These are phyloP conservation scores for Rubroboletus satanas DNA, from an alignment of 768 basidiomycete species.

Conservation along the genomic window DNA sequence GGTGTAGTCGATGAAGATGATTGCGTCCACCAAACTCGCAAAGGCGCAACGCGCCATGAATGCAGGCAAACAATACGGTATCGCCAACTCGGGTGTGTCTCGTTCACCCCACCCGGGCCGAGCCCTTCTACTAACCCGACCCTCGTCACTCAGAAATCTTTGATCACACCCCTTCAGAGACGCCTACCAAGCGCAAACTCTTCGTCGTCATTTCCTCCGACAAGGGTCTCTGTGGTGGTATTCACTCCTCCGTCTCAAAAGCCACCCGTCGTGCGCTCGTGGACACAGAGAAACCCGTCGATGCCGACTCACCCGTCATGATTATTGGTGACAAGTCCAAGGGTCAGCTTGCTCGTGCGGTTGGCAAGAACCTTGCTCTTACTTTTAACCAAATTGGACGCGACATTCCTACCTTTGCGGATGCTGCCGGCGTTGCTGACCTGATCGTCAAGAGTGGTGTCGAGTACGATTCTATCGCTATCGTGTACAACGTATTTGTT, in stretches of 20 bases:
- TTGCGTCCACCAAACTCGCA: conserved; percentile 94
- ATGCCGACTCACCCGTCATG: conserved; percentile 66
- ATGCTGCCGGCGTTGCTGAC: conserved; percentile 92
- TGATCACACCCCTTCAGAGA: conserved; percentile 67
- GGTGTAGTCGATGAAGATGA: conserved; percentile 94
- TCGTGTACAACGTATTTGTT: conserved; percentile 83
- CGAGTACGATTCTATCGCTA: conserved; percentile 79
- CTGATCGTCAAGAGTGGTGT: conserved; percentile 81
- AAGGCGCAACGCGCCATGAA: conserved; percentile 94
- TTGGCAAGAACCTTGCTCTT: conserved; percentile 64
- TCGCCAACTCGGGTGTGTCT: conserved; percentile 76
- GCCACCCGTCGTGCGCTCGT: conserved; percentile 71
- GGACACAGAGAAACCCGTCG: conserved; percentile 47
- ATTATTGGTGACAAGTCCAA: conserved; percentile 98
- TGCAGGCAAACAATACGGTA: conserved; percentile 87
- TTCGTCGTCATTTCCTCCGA: conserved; percentile 95
- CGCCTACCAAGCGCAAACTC: conserved; percentile 71
- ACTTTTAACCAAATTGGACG: conserved; percentile 98
- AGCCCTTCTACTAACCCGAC: conserved; percentile 3
- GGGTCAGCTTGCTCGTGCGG: conserved; percentile 72
- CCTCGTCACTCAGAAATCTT: conserved; percentile 68
- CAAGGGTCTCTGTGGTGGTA: conserved; percentile 99
- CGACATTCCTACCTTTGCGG: conserved; percentile 95
- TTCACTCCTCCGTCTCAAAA: conserved; percentile 96
- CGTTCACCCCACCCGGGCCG: not conserved